Evolutionary conservation across 495 filamentous ascomycete genomes (phyloP).

Genomic region (Cercophora sp.): DNA sequence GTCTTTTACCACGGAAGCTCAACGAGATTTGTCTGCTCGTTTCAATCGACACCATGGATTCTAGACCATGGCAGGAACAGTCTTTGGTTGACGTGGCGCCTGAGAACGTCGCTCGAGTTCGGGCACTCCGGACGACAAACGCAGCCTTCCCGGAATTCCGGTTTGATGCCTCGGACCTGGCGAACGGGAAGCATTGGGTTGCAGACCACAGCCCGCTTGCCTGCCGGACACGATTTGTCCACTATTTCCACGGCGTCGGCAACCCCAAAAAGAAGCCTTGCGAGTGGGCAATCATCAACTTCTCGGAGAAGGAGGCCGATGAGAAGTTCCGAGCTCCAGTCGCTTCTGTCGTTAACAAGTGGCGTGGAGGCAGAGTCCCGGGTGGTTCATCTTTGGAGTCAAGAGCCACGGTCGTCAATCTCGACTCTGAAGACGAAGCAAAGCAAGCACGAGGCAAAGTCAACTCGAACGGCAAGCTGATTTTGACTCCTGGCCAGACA

Average conservation of each 20-base stretch:
- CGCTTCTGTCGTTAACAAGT: conserved; percentile 26
- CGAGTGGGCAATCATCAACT: conserved; percentile 29
- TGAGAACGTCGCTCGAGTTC: conserved; percentile 25
- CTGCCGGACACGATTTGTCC: conserved; percentile 32
- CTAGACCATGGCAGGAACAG: conserved; percentile 35
- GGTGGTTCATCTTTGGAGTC: conserved; percentile 30
- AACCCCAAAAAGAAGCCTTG: conserved; percentile 15
- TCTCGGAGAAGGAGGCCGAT: conserved; percentile 26
- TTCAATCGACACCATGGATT: conserved; percentile 42
- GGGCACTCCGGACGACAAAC: conserved; percentile 53
- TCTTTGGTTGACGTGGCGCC: conserved; percentile 41
- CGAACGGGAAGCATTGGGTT: conserved; percentile 15
- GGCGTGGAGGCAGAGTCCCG: conserved; percentile 35
- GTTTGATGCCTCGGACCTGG: conserved; percentile 11
- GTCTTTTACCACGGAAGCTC: not conserved
- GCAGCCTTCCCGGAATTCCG: conserved; percentile 38
- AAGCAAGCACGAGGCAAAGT: too few relatives aligned
- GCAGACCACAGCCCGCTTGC: conserved; percentile 34
- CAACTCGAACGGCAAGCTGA: not conserved
- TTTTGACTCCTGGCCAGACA: conserved; percentile 24
- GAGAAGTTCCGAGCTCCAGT: not conserved
- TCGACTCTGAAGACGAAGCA: not conserved
- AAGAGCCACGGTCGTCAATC: not conserved
- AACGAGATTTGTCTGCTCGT: conserved; percentile 47
- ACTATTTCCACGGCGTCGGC: conserved; percentile 18